Evolutionary conservation across 306 rosid species (phyloP).

Genomic region (Cucurbita moschata): DNA sequence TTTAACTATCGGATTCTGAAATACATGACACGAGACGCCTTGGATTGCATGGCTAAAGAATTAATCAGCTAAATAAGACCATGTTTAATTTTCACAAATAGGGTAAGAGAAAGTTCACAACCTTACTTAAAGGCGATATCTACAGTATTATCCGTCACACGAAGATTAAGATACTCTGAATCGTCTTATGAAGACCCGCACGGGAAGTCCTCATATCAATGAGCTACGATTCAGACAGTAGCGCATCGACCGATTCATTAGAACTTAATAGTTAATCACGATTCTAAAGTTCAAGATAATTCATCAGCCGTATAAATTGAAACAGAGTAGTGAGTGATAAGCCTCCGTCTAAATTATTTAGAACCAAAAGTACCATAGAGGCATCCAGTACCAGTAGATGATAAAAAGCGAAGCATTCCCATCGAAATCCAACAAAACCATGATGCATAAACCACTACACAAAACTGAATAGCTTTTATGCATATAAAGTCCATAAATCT

Average conservation of each 20-base stretch:
- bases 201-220: too few species aligned
- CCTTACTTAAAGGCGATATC: background rate
- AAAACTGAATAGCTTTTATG: background rate
- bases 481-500: constrained; percentile 2
- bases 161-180: background rate
- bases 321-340: background rate
- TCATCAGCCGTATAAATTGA: background rate
- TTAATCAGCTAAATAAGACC: background rate
- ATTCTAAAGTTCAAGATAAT: background rate
- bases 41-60: background rate
- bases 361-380: background rate
- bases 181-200: background rate
- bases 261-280: background rate
- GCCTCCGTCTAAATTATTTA: background rate
- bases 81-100: background rate
- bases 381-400: background rate
- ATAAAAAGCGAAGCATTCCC: background rate
- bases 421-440: background rate
- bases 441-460: background rate
- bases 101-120: background rate
- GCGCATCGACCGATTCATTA: background rate
- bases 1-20: background rate
- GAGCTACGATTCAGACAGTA: too few species aligned
- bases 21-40: background rate
- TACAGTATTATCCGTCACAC: background rate